Evolutionary conservation across 2,329 filamentous ascomycete genomes (phyloP).

Genomic region (Neonectria coccinea): DNA sequence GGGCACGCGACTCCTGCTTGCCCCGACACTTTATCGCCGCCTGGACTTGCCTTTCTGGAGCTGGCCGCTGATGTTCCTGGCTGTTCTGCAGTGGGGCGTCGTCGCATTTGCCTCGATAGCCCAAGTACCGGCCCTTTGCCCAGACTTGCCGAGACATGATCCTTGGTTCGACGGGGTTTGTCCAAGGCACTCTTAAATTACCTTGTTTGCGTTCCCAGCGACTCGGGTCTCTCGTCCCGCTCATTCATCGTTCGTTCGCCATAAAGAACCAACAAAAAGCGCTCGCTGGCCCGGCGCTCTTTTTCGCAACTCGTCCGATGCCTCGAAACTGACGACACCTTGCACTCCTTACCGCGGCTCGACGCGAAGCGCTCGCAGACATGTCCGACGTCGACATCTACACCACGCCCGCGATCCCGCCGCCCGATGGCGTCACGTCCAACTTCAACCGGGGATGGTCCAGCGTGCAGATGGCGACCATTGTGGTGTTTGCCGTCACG

Average conservation of each 20-base stretch:
- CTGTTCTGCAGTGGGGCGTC: not conserved
- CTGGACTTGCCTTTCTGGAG: not conserved
- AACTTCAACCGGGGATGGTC: conserved; percentile 20
- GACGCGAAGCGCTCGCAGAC: not conserved
- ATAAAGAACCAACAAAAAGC: not conserved
- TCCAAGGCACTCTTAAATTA: not conserved
- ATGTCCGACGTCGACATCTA: conserved; percentile 12
- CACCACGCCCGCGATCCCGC: conserved; percentile 18
- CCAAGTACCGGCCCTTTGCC: not conserved
- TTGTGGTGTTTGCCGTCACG: conserved; percentile 20
- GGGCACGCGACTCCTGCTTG: not conserved
- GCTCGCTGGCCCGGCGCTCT: not conserved
- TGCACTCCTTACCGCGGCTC: not conserved
- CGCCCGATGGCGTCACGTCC: conserved; percentile 17
- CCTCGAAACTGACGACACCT: not conserved
- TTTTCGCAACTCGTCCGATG: not conserved
- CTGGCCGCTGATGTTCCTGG: not conserved
- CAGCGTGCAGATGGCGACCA: conserved; percentile 20
- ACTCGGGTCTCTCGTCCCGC: not conserved
- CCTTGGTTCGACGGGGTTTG: not conserved
- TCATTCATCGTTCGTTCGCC: not conserved
- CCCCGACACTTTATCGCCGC: not conserved
- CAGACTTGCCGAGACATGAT: not conserved
- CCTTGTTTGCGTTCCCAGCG: not conserved
- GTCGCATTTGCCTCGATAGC: not conserved